Evolutionary conservation across 169 alveolate species (phyloP), one percentile per base, ranked within the genome.

Genomic region (Hammondia hammondi): DNA sequence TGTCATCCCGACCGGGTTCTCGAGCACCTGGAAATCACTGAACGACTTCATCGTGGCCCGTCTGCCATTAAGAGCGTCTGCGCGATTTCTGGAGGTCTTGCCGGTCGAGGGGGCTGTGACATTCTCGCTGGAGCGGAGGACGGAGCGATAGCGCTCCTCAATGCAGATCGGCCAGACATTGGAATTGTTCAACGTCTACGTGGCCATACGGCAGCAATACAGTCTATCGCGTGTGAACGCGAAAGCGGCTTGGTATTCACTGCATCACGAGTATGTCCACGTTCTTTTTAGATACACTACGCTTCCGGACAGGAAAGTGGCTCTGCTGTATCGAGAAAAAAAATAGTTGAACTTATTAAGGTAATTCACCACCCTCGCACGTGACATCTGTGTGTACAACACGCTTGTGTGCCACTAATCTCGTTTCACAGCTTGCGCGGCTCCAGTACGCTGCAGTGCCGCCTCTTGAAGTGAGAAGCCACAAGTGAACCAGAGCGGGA

Each of bases 121-220:
- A 37, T 73, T 46, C 48, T 73, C 43, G 85, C 85, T 32, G 85
- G 85, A 35, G 85, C 85, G 1, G 85, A 73, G 48, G 85, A 73
- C 48, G 85, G 85, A 37, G 48, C 48, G 48, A 12, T 73, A 37
- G 43, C 85, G 48, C 85, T 73, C 48, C 85, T 73, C 4, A 73
- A 1, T 37, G 48, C 48, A n/a, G 85, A 73, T 12, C 43, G 85
- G 4, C 19, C 46, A n/a, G 85, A 73, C 46, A 37, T 37, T 24
- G 85, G 85, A 21, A 32, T 73, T 32, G 32, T 73, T 32, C 85
- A 73, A 46, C 85, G 48, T 73, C 85, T 73, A 10, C 85, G 85
- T 10, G 85, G 85, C n/a, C 85, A 73, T 32, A 73, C 85, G 46
- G 85, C 85, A 12, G 85, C 85, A n/a, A 73, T 73, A 9, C 85